Conservation (phyloP, 208 protist species). For the Leishmania lainsoni region DNA sequence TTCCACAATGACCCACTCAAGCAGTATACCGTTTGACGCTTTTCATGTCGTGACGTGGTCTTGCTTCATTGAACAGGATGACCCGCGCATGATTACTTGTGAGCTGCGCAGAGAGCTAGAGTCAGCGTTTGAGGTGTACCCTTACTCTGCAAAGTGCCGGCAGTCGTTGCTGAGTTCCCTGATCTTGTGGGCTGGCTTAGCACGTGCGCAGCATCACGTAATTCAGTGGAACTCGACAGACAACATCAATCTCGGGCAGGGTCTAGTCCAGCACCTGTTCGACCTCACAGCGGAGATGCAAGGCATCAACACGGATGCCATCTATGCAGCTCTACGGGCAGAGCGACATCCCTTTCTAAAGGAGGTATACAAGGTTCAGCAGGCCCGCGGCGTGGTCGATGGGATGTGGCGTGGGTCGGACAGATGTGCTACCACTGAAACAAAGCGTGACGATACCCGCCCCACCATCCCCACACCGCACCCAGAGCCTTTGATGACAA, state of each 20-base stretch:
- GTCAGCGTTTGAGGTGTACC: constrained; percentile 17
- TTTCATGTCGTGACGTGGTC: constrained; percentile 19
- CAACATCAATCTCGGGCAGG: constrained; percentile 22
- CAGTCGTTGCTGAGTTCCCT: constrained; percentile 11
- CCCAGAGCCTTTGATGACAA: not conserved
- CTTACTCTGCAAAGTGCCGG: constrained; percentile 14
- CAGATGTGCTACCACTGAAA: not conserved
- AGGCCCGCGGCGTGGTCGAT: not conserved
- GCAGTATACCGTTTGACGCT: not conserved
- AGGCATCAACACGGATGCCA: constrained; percentile 21
- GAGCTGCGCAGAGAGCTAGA: constrained; percentile 12
- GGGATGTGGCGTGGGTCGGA: not conserved
- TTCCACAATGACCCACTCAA: not conserved
- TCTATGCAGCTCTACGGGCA: constrained; percentile 20
- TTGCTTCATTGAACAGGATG: constrained; percentile 21
- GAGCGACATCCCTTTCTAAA: constrained; percentile 25
- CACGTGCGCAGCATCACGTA: constrained; percentile 4
- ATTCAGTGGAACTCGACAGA: constrained; percentile 13
- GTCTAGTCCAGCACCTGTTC: constrained; percentile 18
- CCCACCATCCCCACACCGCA: constrained; percentile 4
- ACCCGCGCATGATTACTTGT: constrained; percentile 16
- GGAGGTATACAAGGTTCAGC: constrained; percentile 14
- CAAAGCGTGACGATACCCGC: not conserved
- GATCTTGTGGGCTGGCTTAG: constrained; percentile 13
- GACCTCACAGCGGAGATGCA: constrained; percentile 24